These are phyloP conservation scores for Wickerhamomyces tratensis DNA, from an alignment of 805 yeast genomes.

Conservation along the genomic window DNA sequence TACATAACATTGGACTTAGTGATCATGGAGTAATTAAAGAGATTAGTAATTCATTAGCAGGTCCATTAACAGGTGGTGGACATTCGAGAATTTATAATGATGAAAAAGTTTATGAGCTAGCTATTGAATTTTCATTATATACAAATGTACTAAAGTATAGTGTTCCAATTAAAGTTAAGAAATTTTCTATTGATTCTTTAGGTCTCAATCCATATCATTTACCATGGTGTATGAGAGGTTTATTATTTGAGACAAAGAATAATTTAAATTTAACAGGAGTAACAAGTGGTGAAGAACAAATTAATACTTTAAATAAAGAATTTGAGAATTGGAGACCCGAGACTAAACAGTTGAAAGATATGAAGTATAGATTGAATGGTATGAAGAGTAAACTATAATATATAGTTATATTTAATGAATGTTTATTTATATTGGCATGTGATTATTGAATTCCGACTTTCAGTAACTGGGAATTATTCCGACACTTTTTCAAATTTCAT, in stretches of 20 bases:
- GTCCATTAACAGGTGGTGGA: conserved; percentile 91
- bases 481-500: too few species aligned
- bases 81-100: conserved; percentile 87
- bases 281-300: conserved; percentile 45
- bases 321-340: conserved; percentile 87
- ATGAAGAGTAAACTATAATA: conserved; percentile 20
- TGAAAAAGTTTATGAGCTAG: conserved; percentile 73
- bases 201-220: conserved; percentile 76
- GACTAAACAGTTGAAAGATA: conserved; percentile 69
- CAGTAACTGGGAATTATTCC: too few species aligned
- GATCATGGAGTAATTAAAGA: conserved; percentile 87
- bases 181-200: conserved; percentile 52
- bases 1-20: conserved; percentile 67
- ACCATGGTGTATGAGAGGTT: conserved; percentile 90
- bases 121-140: conserved; percentile 63
- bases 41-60: conserved; percentile 70
- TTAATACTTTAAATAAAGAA: conserved; percentile 50
- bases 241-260: conserved; percentile 54
- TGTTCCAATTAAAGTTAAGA: conserved; percentile 23
- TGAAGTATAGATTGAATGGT: conserved; percentile 70
- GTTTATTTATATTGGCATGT: too few species aligned
- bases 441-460: background rate
- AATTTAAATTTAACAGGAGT: conserved; percentile 15
- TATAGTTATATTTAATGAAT: background rate
- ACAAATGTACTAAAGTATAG: conserved; percentile 50